phyloP scores from a whole-genome alignment of 257 asterid species.

The Parsonsia alboflavescens region DNA sequence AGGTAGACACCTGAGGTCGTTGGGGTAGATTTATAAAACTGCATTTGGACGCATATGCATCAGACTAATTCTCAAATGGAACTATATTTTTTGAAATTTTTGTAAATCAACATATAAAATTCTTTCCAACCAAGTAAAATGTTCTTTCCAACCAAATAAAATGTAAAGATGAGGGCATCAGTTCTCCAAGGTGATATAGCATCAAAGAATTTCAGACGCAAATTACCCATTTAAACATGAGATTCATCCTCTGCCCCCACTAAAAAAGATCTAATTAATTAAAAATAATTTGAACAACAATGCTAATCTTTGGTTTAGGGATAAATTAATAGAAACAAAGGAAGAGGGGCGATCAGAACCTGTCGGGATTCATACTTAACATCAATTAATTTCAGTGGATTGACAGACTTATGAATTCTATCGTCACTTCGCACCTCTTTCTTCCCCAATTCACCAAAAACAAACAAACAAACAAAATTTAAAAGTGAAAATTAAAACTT shows the following conservation, averaged over 20 bases:
- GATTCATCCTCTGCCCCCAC: conserved; percentile 33
- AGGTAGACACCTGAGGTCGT: too few relatives aligned
- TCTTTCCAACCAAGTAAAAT: too few relatives aligned
- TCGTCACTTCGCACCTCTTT: conserved; percentile 30
- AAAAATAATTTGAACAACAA: background rate
- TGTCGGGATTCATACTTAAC: conserved; percentile 43
- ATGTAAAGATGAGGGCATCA: conserved; percentile 25
- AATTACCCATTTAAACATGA: conserved; percentile 37
- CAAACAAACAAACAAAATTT: background rate
- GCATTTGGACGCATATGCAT: too few relatives aligned
- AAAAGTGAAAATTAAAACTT: background rate
- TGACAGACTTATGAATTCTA: conserved; percentile 42
- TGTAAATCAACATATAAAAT: too few relatives aligned
- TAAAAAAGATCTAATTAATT: background rate
- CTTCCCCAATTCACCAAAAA: background rate
- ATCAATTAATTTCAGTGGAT: conserved; percentile 40
- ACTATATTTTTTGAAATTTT: too few relatives aligned
- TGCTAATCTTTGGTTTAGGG: too few relatives aligned
- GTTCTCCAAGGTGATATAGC: conserved; percentile 48
- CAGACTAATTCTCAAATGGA: too few relatives aligned
- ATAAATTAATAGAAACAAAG: too few relatives aligned
- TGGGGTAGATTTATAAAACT: too few relatives aligned
- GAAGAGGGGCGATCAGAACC: conserved; percentile 39
- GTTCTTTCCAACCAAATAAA: too few relatives aligned
- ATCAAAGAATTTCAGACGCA: conserved; percentile 41